Conservation (phyloP, 2,329 filamentous ascomycete genomes). For the Cladosporium oxysporum region DNA sequence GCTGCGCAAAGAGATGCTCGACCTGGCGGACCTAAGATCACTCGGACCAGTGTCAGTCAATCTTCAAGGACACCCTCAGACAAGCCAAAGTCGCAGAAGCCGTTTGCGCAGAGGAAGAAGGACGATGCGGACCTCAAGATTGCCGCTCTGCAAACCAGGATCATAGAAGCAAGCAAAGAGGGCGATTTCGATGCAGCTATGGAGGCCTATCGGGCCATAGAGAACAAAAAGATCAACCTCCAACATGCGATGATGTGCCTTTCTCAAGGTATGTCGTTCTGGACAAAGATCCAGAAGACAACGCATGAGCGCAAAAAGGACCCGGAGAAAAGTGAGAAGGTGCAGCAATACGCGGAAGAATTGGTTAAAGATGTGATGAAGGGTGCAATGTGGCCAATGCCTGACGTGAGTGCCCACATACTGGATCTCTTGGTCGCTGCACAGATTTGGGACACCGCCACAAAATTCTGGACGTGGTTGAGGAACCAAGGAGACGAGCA, state of each 20-base stretch:
- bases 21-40: not conserved
- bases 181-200: slow-evolving; percentile 10
- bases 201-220: not conserved
- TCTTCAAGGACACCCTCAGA: not conserved
- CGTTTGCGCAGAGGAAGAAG: not conserved
- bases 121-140: not conserved
- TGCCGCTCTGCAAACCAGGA: not conserved
- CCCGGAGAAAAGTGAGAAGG: slow-evolving; percentile 8
- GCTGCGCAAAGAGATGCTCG: not conserved
- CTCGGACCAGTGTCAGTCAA: not conserved
- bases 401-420: not conserved
- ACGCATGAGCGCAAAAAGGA: not conserved
- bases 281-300: not conserved
- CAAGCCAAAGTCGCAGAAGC: not conserved
- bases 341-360: slow-evolving; percentile 37
- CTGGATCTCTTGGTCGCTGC: not conserved
- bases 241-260: not conserved
- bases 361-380: slow-evolving; percentile 45
- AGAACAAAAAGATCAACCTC: not conserved
- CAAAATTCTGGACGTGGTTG: slow-evolving; percentile 53
- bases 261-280: not conserved
- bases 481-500: slow-evolving; percentile 43
- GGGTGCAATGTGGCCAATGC: slow-evolving; percentile 31
- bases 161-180: not conserved
- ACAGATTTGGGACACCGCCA: slow-evolving; percentile 37